Percentiles rank a stretch among this genome's conserved stretches.
phyloP scores from a whole-genome alignment of 495 filamentous ascomycete genomes.

The Penicillium desertorum region DNA sequence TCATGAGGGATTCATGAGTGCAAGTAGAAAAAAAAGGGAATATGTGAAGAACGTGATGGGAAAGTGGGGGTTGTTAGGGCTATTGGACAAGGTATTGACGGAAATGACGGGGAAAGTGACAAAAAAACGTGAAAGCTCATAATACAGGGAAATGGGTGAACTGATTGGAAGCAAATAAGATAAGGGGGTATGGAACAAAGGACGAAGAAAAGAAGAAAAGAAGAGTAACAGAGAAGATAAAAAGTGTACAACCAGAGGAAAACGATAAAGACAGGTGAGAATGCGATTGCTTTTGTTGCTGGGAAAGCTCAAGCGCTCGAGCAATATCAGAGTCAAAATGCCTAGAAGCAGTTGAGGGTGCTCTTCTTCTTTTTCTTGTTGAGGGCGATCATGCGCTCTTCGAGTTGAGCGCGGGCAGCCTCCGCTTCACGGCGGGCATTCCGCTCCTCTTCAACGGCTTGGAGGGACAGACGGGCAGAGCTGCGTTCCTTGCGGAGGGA shows the following conservation, averaged over 20 bases:
- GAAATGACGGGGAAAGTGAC: constrained; percentile 21
- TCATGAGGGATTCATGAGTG: constrained; percentile 18
- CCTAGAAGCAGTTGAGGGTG: constrained; percentile 90
- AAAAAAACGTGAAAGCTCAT: constrained; percentile 44
- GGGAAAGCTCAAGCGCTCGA: background rate
- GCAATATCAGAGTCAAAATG: constrained; percentile 3
- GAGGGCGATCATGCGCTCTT: constrained; percentile 92
- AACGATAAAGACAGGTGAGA: constrained; percentile 6
- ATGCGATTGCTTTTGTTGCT: constrained; percentile 9
- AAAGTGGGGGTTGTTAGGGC: constrained; percentile 14
- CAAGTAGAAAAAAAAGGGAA: constrained; percentile 14
- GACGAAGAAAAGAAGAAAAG: constrained; percentile 9
- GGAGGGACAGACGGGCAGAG: constrained; percentile 76
- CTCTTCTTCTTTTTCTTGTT: constrained; percentile 93
- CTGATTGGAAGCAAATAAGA: constrained; percentile 30
- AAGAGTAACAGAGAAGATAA: constrained; percentile 12
- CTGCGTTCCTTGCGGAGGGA: constrained; percentile 67
- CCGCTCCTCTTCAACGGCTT: constrained; percentile 92
- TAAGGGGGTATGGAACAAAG: constrained; percentile 30
- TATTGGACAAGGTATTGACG: constrained; percentile 31
- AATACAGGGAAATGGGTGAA: constrained; percentile 46
- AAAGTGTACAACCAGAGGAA: constrained; percentile 10
- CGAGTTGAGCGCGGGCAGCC: constrained; percentile 78
- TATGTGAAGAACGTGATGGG: constrained; percentile 23
- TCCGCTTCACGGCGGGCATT: constrained; percentile 85